phyloP scores from a whole-genome alignment of 1,284 basidiomycete genomes.

The Ganoderma lucidum region DNA sequence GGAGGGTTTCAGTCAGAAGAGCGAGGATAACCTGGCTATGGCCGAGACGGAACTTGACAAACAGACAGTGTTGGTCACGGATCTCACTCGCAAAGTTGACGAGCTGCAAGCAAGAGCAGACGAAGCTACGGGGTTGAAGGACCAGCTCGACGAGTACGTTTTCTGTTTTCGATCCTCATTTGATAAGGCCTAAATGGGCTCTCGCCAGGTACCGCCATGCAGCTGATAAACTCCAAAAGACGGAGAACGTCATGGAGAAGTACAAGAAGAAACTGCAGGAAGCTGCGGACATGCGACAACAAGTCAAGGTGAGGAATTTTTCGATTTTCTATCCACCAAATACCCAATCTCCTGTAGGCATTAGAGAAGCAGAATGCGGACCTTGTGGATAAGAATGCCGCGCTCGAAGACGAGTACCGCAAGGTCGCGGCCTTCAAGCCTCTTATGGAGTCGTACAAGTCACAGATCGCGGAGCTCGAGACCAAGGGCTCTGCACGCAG shows the following conservation, averaged over 20 bases:
- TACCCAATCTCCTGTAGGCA: conserved; percentile 53
- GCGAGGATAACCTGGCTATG: conserved; percentile 85
- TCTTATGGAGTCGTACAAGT: conserved; percentile 93
- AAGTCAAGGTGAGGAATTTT: conserved; percentile 72
- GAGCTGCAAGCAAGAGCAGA: conserved; percentile 85
- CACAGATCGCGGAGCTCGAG: conserved; percentile 86
- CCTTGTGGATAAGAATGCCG: conserved; percentile 90
- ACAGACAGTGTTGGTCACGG: conserved; percentile 71
- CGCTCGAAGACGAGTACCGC: conserved; percentile 90
- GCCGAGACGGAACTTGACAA: conserved; percentile 85
- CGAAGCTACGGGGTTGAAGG: conserved; percentile 83
- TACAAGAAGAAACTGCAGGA: conserved; percentile 99
- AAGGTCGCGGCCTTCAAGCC: conserved; percentile 89
- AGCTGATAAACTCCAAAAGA: conserved; percentile 90
- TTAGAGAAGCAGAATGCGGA: conserved; percentile 94
- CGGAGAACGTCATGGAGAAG: conserved; percentile 98
- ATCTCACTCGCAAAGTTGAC: conserved; percentile 81
- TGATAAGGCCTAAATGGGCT: neutral
- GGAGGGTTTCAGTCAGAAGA: conserved; percentile 76
- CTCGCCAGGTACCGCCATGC: conserved; percentile 81
- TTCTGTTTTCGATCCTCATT: neutral
- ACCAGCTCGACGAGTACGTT: conserved; percentile 92
- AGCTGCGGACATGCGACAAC: conserved; percentile 85
- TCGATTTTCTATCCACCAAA: neutral
- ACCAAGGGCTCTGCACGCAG: conserved; percentile 67